phyloP scores from a whole-genome alignment of 176 grass and related monocot genomes.

The Lolium rigidum region DNA sequence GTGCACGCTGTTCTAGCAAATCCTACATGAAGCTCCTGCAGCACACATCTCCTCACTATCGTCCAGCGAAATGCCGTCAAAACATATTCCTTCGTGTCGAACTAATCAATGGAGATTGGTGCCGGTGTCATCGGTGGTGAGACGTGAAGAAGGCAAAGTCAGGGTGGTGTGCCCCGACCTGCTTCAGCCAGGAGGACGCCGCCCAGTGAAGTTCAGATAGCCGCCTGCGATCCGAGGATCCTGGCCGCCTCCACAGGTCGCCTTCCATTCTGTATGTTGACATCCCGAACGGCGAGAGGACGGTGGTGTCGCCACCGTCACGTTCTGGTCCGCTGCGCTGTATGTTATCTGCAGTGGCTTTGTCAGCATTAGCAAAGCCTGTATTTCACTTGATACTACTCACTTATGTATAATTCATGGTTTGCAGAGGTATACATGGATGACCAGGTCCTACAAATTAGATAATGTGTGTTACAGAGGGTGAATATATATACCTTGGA shows the following conservation, averaged over 20 bases:
- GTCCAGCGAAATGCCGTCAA: background rate
- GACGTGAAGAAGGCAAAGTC: slow-evolving; percentile 77
- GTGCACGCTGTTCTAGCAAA: too few species aligned
- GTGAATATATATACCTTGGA: slow-evolving; percentile 58
- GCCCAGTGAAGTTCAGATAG: slow-evolving; percentile 46
- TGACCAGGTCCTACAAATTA: background rate
- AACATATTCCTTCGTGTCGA: background rate
- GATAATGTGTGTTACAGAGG: background rate
- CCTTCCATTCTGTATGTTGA: slow-evolving; percentile 63
- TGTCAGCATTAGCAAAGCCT: background rate
- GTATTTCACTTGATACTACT: too few species aligned
- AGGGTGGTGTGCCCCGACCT: slow-evolving; percentile 65
- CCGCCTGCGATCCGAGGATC: slow-evolving; percentile 14
- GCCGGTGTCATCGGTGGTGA: background rate
- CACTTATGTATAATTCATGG: too few species aligned
- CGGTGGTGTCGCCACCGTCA: background rate
- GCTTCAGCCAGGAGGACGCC: slow-evolving; percentile 74
- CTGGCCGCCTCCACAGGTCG: slow-evolving; percentile 53
- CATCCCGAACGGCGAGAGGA: slow-evolving; percentile 65
- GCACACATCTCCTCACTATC: background rate
- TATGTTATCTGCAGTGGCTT: slow-evolving; percentile 43
- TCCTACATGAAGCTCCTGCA: background rate
- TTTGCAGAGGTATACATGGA: too few species aligned
- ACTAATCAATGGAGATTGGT: background rate
- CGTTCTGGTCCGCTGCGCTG: background rate